Conservation (phyloP, 768 basidiomycete species). For the Boletus vermiculosoides region DNA sequence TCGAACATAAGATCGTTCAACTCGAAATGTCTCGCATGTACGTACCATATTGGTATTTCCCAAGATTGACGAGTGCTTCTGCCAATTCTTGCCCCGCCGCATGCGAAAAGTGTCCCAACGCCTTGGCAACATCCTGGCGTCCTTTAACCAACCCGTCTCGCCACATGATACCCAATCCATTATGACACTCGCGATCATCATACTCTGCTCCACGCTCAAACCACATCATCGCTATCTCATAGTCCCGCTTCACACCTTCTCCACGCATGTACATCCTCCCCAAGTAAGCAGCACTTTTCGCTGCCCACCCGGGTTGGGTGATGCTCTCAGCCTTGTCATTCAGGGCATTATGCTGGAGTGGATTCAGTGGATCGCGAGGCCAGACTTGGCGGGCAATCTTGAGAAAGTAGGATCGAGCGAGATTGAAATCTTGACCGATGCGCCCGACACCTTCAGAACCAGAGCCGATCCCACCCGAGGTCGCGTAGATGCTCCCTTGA, state of each 20-base stretch:
- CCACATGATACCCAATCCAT: conserved; percentile 89
- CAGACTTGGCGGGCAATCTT: conserved; percentile 82
- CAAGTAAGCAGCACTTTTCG: conserved; percentile 81
- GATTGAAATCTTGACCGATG: conserved; percentile 74
- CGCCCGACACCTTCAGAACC: conserved; percentile 92
- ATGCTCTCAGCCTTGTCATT: conserved; percentile 50
- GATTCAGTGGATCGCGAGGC: conserved; percentile 73
- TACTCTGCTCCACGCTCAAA: conserved; percentile 82
- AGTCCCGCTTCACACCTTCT: conserved; percentile 83
- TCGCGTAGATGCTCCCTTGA: conserved; percentile 87
- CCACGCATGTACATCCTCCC: conserved; percentile 94
- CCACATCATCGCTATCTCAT: conserved; percentile 83
- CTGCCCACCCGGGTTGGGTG: conserved; percentile 59
- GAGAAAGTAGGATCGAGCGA: conserved; percentile 81
- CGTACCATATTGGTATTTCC: conserved; percentile 71
- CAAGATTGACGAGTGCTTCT: conserved; percentile 90
- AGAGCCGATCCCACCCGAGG: conserved; percentile 75
- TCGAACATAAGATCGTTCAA: conserved; percentile 5
- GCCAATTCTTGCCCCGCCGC: conserved; percentile 88
- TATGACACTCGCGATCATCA: conserved; percentile 85
- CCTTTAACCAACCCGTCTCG: conserved; percentile 81
- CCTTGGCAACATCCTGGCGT: conserved; percentile 64
- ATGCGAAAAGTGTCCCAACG: conserved; percentile 62
- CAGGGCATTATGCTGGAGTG: conserved; percentile 43
- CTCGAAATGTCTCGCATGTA: neutral